Evolutionary conservation across 176 grass and related monocot genomes (phyloP).

Genomic region (Elaeis guineensis): DNA sequence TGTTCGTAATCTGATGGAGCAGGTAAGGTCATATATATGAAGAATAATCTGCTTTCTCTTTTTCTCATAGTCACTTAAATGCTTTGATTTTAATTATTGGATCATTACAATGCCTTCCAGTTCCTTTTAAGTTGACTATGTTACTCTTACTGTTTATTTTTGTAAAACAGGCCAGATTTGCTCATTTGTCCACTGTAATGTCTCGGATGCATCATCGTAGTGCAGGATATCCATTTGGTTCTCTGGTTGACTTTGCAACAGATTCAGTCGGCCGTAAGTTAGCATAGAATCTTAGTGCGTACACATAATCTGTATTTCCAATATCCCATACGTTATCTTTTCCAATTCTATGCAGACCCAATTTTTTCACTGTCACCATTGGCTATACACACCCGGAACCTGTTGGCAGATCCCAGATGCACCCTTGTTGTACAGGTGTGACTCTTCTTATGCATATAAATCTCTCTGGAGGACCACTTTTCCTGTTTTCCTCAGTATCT

Average conservation of each 20-base stretch:
- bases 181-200: conserved; percentile 91
- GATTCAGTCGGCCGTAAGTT: conserved; percentile 88
- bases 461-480: not conserved
- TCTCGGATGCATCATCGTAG: conserved; percentile 93
- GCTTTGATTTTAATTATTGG: too few species aligned
- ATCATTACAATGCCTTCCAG: too few species aligned
- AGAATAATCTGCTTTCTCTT: not conserved
- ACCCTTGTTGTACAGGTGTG: conserved; percentile 92
- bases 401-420: conserved; percentile 83
- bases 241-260: conserved; percentile 87
- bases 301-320: too few species aligned
- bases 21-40: conserved; percentile 24
- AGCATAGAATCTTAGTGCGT: not conserved
- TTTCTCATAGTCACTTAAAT: not conserved
- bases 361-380: conserved; percentile 94
- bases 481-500: not conserved
- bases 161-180: conserved; percentile 66
- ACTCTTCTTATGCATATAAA: not conserved
- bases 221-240: conserved; percentile 90
- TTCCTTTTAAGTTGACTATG: too few species aligned
- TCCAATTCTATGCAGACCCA: conserved; percentile 48
- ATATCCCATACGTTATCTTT: not conserved
- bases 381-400: conserved; percentile 89
- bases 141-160: not conserved
- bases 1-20: conserved; percentile 95